These are phyloP conservation scores for Synchytrium microbalum DNA, from an alignment of 371 early-diverging fungal genomes.

Conservation along the genomic window DNA sequence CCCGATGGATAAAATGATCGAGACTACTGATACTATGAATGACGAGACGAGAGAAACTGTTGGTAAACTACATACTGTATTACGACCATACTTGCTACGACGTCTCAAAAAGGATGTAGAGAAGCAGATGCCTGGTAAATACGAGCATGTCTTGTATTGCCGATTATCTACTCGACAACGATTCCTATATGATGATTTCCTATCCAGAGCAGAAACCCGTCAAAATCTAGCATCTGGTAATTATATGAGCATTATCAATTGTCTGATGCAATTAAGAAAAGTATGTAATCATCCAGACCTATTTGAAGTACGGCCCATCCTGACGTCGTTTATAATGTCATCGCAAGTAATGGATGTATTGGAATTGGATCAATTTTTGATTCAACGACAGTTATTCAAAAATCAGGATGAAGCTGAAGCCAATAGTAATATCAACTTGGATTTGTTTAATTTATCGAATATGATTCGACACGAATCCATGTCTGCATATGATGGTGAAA, in stretches of 20 bases:
- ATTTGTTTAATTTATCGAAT: neutral
- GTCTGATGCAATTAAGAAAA: conserved; percentile 93
- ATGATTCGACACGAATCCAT: neutral
- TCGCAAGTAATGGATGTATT: conserved; percentile 39
- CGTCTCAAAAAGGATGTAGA: conserved; percentile 80
- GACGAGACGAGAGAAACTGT: conserved; percentile 42
- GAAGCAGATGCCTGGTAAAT: conserved; percentile 75
- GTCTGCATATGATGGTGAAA: neutral
- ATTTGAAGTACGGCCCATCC: conserved; percentile 82
- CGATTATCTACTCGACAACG: conserved; percentile 71
- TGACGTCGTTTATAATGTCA: conserved; percentile 66
- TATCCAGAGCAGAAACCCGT: conserved; percentile 71
- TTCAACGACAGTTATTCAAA: neutral
- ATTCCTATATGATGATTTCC: conserved; percentile 82
- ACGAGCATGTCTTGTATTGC: conserved; percentile 73
- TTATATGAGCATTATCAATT: conserved; percentile 78
- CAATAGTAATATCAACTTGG: neutral
- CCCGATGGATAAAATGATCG: conserved; percentile 72
- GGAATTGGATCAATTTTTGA: conserved; percentile 12
- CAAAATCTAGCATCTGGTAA: conserved; percentile 66
- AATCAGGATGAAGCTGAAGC: conserved; percentile 1
- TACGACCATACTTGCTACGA: conserved; percentile 83
- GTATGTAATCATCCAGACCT: conserved; percentile 96
- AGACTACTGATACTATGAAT: conserved; percentile 37
- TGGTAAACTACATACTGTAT: conserved; percentile 62